phyloP scores from a whole-genome alignment of 352 stramenopile genomes.

The Phytopythium delawarense region DNA sequence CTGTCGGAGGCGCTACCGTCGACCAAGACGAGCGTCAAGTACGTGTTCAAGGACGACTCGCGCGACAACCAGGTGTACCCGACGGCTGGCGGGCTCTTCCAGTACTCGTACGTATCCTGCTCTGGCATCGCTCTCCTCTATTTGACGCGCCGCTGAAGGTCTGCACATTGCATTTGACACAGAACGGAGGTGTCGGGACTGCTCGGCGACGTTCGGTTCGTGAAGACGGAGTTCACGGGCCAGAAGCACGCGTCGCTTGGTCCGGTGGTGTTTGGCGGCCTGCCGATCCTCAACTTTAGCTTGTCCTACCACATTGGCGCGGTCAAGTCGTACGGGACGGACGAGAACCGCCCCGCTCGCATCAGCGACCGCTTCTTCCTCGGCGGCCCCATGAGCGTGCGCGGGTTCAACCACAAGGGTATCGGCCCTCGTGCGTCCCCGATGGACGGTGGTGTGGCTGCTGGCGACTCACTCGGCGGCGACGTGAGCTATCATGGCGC shows the following conservation, averaged over 20 bases:
- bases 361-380: conserved; percentile 92
- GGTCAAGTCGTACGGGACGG: conserved; percentile 75
- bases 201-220: conserved; percentile 86
- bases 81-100: conserved; percentile 85
- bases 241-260: conserved; percentile 81
- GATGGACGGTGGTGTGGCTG: conserved; percentile 76
- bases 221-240: conserved; percentile 81
- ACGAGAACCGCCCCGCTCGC: conserved; percentile 70
- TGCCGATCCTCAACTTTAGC: conserved; percentile 80
- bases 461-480: conserved; percentile 84
- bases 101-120: conserved; percentile 56
- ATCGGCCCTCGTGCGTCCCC: conserved; percentile 84
- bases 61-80: conserved; percentile 87
- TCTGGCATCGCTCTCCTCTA: background rate
- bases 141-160: background rate
- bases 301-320: conserved; percentile 72
- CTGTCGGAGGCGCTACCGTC: conserved; percentile 87
- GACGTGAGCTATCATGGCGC: conserved; percentile 87
- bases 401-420: conserved; percentile 90
- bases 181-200: conserved; percentile 86
- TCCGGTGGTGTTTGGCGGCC: conserved; percentile 45
- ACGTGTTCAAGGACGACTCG: conserved; percentile 89
- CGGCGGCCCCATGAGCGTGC: conserved; percentile 83
- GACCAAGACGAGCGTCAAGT: conserved; percentile 91
- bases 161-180: background rate